Conservation (phyloP, 495 filamentous ascomycete species). For the Hypoxylon fragiforme region DNA sequence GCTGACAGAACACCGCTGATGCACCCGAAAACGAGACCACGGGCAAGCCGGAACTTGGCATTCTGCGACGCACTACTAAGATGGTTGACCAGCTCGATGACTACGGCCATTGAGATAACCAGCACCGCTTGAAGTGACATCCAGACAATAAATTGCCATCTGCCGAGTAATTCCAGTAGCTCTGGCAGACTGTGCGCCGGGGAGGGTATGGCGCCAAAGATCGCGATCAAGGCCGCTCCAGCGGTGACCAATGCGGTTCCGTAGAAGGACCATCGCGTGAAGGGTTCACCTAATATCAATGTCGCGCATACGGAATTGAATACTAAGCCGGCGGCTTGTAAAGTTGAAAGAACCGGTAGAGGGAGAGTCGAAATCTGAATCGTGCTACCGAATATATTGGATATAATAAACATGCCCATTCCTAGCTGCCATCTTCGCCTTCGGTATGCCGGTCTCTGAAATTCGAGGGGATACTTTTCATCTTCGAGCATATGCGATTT, state of each 20-base stretch:
- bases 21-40: constrained; percentile 85
- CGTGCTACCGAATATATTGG: constrained; percentile 91
- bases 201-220: constrained; percentile 94
- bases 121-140: constrained; percentile 77
- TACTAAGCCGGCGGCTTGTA: constrained; percentile 94
- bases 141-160: constrained; percentile 84
- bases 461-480: constrained; percentile 79
- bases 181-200: constrained; percentile 87
- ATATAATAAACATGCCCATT: constrained; percentile 94
- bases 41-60: constrained; percentile 71
- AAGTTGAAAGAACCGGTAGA: constrained; percentile 88
- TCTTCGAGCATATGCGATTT: constrained; percentile 99
- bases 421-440: constrained; percentile 96
- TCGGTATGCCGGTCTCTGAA: constrained; percentile 82
- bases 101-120: constrained; percentile 66
- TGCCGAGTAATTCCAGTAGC: constrained; percentile 73
- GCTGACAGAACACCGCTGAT: constrained; percentile 93
- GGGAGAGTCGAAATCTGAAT: constrained; percentile 98
- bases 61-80: constrained; percentile 54
- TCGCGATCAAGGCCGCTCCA: constrained; percentile 86
- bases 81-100: constrained; percentile 60
- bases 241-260: constrained; percentile 86
- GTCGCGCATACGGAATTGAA: constrained; percentile 99
- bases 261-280: constrained; percentile 85
- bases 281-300: constrained; percentile 89